phyloP scores from a whole-genome alignment of 1,284 basidiomycete species.

The Austroboletus rostrupii region DNA sequence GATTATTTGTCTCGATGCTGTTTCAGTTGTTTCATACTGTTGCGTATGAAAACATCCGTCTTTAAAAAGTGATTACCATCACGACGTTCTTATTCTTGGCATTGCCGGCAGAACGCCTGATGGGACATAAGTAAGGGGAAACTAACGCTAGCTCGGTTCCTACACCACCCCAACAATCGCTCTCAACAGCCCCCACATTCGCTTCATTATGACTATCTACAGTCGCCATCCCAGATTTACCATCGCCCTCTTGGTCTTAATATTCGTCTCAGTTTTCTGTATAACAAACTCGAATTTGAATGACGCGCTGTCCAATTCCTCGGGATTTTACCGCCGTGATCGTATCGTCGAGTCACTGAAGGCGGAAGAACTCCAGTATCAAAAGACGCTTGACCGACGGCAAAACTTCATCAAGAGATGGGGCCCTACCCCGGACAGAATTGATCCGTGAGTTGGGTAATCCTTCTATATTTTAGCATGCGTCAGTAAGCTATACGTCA shows the following conservation, averaged over 20 bases:
- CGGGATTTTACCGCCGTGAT: slow-evolving; percentile 2
- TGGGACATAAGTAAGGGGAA: too few species aligned
- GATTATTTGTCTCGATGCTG: too few species aligned
- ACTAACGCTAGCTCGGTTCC: too few species aligned
- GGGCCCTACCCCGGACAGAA: slow-evolving; percentile 31
- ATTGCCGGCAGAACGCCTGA: too few species aligned
- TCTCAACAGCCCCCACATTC: slow-evolving; percentile 16
- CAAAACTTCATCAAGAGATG: slow-evolving; percentile 27
- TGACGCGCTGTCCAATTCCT: slow-evolving; percentile 1
- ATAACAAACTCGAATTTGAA: slow-evolving; percentile 22
- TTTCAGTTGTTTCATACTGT: too few species aligned
- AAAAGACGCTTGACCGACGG: slow-evolving; percentile 16
- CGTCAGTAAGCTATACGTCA: slow-evolving; percentile 1
- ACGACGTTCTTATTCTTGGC: too few species aligned
- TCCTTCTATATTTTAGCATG: not conserved
- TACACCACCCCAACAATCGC: not conserved
- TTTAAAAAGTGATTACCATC: too few species aligned
- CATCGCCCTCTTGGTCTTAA: slow-evolving; percentile 24
- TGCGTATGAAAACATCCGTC: too few species aligned
- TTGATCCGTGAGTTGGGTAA: slow-evolving; percentile 21
- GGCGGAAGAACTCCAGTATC: slow-evolving; percentile 23
- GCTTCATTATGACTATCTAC: slow-evolving; percentile 24
- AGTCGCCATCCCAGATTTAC: slow-evolving; percentile 31
- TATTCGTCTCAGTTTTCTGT: slow-evolving; percentile 27
- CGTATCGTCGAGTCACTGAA: slow-evolving; percentile 11